Conservation (phyloP, 1,284 basidiomycete species). For the Ceratobasidium sp. region DNA sequence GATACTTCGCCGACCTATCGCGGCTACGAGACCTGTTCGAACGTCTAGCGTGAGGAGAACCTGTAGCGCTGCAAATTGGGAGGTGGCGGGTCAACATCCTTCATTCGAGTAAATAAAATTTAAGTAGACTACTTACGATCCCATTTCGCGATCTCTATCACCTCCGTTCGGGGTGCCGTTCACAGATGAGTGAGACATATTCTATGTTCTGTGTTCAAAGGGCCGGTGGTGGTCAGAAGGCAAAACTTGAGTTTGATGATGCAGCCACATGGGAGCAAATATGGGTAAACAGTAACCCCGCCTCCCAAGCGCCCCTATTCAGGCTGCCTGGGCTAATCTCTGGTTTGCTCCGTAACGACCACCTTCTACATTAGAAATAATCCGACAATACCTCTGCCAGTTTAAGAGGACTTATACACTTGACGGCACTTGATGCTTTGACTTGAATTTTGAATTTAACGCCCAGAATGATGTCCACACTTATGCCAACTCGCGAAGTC, state of each 20-base stretch:
- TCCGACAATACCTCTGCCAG: no score
- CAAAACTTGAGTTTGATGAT: background rate
- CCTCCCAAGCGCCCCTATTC: conserved; percentile 38
- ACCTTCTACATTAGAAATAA: background rate
- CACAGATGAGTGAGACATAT: conserved; percentile 29
- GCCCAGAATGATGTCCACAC: background rate
- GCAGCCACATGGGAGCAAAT: background rate
- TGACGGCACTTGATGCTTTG: background rate
- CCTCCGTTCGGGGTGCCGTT: background rate
- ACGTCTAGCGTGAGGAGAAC: conserved; percentile 72
- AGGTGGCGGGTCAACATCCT: conserved; percentile 7
- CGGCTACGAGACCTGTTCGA: conserved; percentile 76
- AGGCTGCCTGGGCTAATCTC: conserved; percentile 17
- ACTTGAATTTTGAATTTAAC: background rate
- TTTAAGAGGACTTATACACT: background rate
- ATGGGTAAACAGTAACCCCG: background rate
- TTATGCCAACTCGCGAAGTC: conserved; percentile 49
- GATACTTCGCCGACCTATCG: conserved; percentile 54
- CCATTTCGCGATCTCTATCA: conserved; percentile 60
- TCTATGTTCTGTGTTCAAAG: background rate
- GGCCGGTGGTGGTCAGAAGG: conserved; percentile 26
- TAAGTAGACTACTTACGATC: conserved; percentile 63
- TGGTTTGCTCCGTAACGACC: conserved; percentile 11
- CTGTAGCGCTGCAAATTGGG: conserved; percentile 54
- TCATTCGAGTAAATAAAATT: conserved; percentile 17